phyloP scores from a whole-genome alignment of 2,329 filamentous ascomycete genomes.

The Neobulgaria alba region DNA sequence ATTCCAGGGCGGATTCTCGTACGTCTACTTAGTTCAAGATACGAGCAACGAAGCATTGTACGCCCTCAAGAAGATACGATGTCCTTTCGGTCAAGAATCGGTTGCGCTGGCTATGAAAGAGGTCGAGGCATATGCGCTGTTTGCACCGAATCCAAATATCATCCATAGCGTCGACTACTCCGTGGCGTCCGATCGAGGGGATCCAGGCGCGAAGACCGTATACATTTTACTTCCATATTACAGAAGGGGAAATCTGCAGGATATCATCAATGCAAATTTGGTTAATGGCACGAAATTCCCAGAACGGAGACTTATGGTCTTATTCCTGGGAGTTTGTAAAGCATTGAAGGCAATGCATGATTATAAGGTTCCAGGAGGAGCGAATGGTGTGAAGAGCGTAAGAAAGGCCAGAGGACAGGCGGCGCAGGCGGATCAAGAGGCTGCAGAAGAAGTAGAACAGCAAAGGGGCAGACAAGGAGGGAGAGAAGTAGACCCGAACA shows the following conservation, averaged over 20 bases:
- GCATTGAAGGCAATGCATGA: constrained; percentile 87
- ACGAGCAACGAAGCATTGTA: constrained; percentile 75
- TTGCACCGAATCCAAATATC: constrained; percentile 74
- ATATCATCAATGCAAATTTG: constrained; percentile 96
- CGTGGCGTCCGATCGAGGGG: constrained; percentile 63
- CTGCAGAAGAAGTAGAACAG: constrained; percentile 30
- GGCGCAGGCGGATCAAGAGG: constrained; percentile 34
- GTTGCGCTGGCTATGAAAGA: constrained; percentile 93
- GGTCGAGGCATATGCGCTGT: constrained; percentile 92
- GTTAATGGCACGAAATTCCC: constrained; percentile 91
- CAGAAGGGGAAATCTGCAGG: constrained; percentile 87
- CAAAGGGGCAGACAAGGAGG: constrained; percentile 35
- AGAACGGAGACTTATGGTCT: constrained; percentile 74
- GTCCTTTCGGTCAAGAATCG: constrained; percentile 93
- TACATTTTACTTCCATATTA: constrained; percentile 97
- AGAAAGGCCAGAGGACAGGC: constrained; percentile 30
- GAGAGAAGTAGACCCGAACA: constrained; percentile 48
- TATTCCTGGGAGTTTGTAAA: constrained; percentile 87
- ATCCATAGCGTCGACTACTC: constrained; percentile 79
- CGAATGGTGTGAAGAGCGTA: constrained; percentile 39
- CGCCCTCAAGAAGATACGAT: constrained; percentile 97
- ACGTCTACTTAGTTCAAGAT: constrained; percentile 97
- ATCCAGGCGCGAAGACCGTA: constrained; percentile 75
- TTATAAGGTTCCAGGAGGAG: constrained; percentile 60
- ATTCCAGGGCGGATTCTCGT: constrained; percentile 83